Percentiles rank a stretch among this genome's conserved stretches.
Evolutionary conservation across 2,329 filamentous ascomycete species (phyloP).

Genomic region (Fusarium annulatum): DNA sequence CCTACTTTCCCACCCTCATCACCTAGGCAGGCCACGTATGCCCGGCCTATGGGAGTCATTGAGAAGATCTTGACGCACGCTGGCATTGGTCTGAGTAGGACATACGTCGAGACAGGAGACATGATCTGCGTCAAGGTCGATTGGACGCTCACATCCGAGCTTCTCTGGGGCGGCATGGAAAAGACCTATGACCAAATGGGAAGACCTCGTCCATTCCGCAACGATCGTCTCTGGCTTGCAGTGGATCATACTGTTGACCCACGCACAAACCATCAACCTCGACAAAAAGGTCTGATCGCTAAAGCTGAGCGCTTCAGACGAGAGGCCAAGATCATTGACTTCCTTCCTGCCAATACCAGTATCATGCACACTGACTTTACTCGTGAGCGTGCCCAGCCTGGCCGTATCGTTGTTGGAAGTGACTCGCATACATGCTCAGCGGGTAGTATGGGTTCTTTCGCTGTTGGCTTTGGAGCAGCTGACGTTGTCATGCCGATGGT

Average conservation of each 20-base stretch:
- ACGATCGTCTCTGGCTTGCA: not conserved
- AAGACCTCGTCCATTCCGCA: not conserved
- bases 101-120: not conserved
- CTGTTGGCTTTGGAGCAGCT: not conserved
- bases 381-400: not conserved
- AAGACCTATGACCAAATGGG: not conserved
- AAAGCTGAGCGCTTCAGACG: not conserved
- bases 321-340: not conserved
- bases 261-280: not conserved
- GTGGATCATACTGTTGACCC: not conserved
- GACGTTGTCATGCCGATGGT: not conserved
- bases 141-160: not conserved
- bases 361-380: not conserved
- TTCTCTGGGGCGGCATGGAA: not conserved
- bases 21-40: rapidly evolving
- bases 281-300: not conserved
- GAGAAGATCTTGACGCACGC: not conserved
- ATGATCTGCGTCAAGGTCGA: not conserved
- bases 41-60: not conserved
- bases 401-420: not conserved
- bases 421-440: not conserved
- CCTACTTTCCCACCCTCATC: not conserved
- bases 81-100: not conserved
- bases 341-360: not conserved
- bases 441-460: not conserved